Evolutionary conservation across 495 filamentous ascomycete species (phyloP).

Genomic region (Trichocladium uniseriatum): DNA sequence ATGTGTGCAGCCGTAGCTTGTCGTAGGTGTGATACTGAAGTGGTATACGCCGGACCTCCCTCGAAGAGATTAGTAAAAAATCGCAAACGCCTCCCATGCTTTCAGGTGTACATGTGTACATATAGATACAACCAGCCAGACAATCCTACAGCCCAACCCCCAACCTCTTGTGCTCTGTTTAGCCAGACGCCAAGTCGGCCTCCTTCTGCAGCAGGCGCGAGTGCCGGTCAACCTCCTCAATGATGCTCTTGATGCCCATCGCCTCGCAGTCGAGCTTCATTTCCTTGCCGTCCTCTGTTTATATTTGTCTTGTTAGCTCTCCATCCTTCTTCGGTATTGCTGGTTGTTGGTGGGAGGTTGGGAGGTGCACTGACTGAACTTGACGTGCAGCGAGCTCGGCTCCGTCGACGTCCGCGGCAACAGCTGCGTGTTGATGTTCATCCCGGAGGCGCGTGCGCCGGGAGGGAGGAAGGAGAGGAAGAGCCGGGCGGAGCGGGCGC

Average conservation of each 20-base stretch:
- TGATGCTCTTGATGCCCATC: conserved; percentile 75
- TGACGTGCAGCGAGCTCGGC: conserved; percentile 57
- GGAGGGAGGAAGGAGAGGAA: conserved; percentile 84
- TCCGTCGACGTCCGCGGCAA: conserved; percentile 57
- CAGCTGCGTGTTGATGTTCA: conserved; percentile 72
- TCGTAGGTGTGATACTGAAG: neutral
- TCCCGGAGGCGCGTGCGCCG: conserved; percentile 55
- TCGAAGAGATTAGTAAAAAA: neutral
- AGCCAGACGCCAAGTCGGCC: conserved; percentile 61
- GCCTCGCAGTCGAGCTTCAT: conserved; percentile 60
- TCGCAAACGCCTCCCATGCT: conserved; percentile 14
- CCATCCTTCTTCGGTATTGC: too few relatives aligned
- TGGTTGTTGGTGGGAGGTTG: too few relatives aligned
- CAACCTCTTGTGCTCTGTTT: neutral
- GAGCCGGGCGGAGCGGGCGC: conserved; percentile 68
- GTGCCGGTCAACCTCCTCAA: conserved; percentile 85
- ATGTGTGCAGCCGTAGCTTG: neutral
- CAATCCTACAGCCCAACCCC: neutral
- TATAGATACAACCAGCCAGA: neutral
- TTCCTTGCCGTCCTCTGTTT: conserved; percentile 71
- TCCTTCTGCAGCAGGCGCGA: conserved; percentile 70
- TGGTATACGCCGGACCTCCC: neutral
- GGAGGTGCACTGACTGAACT: conserved; percentile 58
- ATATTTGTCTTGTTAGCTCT: conserved; percentile 4
- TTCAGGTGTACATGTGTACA: neutral